Evolutionary conservation across 495 filamentous ascomycete genomes (phyloP).

Genomic region (Penicillium cosmopolitanum): DNA sequence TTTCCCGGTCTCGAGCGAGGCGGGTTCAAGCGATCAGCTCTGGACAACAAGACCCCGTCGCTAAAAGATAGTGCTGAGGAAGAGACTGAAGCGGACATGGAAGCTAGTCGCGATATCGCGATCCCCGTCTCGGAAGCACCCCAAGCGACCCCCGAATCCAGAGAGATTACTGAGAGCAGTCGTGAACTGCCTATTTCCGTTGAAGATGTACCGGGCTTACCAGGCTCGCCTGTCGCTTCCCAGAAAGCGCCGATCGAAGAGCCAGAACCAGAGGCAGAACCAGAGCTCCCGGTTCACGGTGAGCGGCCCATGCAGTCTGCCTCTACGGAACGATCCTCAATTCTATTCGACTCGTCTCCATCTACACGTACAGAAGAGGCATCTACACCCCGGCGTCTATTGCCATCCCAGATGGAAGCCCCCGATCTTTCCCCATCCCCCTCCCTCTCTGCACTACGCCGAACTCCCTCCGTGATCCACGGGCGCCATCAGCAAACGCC

Average conservation of each 20-base stretch:
- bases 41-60: slow-evolving; percentile 29
- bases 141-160: slow-evolving; percentile 26
- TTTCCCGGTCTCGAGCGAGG: slow-evolving; percentile 45
- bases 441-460: slow-evolving; percentile 36
- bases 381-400: slow-evolving; percentile 20
- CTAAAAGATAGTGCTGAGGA: slow-evolving; percentile 53
- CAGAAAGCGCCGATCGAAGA: slow-evolving; percentile 9
- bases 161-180: slow-evolving; percentile 19
- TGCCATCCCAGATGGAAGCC: slow-evolving; percentile 24
- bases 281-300: slow-evolving; percentile 16
- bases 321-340: slow-evolving; percentile 56
- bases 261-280: slow-evolving; percentile 26
- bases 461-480: slow-evolving; percentile 42
- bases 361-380: slow-evolving; percentile 35
- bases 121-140: slow-evolving; percentile 57
- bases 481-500: slow-evolving; percentile 36
- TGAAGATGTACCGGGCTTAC: not conserved
- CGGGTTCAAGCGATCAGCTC: slow-evolving; percentile 34
- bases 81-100: slow-evolving; percentile 45
- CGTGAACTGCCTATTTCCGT: slow-evolving; percentile 12
- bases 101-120: slow-evolving; percentile 53
- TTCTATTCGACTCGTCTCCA: slow-evolving; percentile 58
- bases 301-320: slow-evolving; percentile 49
- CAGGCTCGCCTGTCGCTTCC: no score
- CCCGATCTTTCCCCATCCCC: slow-evolving; percentile 27